A percentile compares a stretch with the other conserved stretches of the same genome.
Evolutionary conservation across 345 rosid species (phyloP).

Genomic region (Rhodamnia rubescens): DNA sequence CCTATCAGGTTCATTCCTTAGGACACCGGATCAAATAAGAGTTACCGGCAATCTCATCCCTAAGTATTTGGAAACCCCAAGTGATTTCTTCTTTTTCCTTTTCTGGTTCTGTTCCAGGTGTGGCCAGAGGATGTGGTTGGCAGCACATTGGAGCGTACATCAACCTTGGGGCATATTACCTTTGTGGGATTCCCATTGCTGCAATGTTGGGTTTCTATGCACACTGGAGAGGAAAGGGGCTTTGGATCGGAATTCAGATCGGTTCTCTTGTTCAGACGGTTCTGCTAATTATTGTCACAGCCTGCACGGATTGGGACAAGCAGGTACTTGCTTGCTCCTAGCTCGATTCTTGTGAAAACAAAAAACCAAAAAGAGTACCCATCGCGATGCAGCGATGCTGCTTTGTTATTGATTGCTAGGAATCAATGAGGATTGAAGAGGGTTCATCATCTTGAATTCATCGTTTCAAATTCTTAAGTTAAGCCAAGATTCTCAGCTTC

Average conservation of each 20-base stretch:
- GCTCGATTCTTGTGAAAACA: neutral
- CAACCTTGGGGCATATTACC: slow-evolving; percentile 49
- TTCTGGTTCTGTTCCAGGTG: slow-evolving; percentile 19
- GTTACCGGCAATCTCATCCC: neutral
- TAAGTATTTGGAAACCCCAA: neutral
- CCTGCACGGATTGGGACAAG: slow-evolving; percentile 39
- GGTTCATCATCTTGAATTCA: neutral
- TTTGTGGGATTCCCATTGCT: slow-evolving; percentile 43
- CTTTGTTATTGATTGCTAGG: neutral
- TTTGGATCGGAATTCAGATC: slow-evolving; percentile 38
- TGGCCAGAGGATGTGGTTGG: slow-evolving; percentile 65
- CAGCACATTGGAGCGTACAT: slow-evolving; percentile 50
- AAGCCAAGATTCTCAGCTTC: neutral
- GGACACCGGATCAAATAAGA: neutral
- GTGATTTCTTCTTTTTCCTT: neutral
- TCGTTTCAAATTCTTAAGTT: neutral
- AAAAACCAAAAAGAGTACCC: neutral
- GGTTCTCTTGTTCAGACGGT: slow-evolving; percentile 28
- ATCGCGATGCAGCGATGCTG: neutral
- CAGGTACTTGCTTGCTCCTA: slow-evolving; percentile 22
- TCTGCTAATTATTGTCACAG: slow-evolving; percentile 30
- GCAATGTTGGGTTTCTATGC: slow-evolving; percentile 25
- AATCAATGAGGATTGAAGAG: neutral
- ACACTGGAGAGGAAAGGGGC: slow-evolving; percentile 37
- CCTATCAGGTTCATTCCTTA: slow-evolving; percentile 17